A percentile compares a stretch with the other conserved stretches of the same genome.
These are phyloP conservation scores for Scorias spongiosa DNA, from an alignment of 2,329 filamentous ascomycete genomes.

Conservation along the genomic window DNA sequence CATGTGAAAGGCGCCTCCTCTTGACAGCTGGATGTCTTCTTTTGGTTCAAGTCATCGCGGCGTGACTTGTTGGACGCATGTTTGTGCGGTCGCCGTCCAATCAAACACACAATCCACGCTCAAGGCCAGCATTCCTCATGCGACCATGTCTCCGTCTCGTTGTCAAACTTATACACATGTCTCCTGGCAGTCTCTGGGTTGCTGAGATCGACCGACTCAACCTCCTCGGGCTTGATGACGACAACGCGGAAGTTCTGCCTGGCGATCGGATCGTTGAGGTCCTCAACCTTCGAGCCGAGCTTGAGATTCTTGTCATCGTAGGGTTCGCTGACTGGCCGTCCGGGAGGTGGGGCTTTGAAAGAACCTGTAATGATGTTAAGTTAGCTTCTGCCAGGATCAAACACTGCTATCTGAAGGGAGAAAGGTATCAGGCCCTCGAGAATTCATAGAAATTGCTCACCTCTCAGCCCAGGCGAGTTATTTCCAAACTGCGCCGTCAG, in stretches of 20 bases:
- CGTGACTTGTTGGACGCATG: no score
- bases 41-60: no score
- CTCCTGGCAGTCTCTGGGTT: slow-evolving; percentile 48
- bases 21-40: no score
- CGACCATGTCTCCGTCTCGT: slow-evolving; percentile 44
- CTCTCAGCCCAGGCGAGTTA: slow-evolving; percentile 63
- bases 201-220: slow-evolving; percentile 59
- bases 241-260: slow-evolving; percentile 71
- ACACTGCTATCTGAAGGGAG: slow-evolving; percentile 1
- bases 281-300: slow-evolving; percentile 50
- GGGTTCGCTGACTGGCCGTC: slow-evolving; percentile 29
- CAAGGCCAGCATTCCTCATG: slow-evolving; percentile 53
- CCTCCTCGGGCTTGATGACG: slow-evolving; percentile 65
- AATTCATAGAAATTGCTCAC: no score
- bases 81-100: no score
- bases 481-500: slow-evolving; percentile 85
- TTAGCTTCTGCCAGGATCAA: slow-evolving; percentile 3
- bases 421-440: no score
- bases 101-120: slow-evolving; percentile 2
- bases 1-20: no score
- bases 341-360: slow-evolving; percentile 44
- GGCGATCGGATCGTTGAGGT: slow-evolving; percentile 55
- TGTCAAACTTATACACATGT: slow-evolving; percentile 50
- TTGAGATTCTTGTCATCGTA: slow-evolving; percentile 29
- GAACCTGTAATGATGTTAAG: slow-evolving; percentile 32